Percentiles rank a stretch among this genome's conserved stretches.
phyloP scores from a whole-genome alignment of 371 early-diverging fungal species.

The Enterocytospora artemiae region DNA sequence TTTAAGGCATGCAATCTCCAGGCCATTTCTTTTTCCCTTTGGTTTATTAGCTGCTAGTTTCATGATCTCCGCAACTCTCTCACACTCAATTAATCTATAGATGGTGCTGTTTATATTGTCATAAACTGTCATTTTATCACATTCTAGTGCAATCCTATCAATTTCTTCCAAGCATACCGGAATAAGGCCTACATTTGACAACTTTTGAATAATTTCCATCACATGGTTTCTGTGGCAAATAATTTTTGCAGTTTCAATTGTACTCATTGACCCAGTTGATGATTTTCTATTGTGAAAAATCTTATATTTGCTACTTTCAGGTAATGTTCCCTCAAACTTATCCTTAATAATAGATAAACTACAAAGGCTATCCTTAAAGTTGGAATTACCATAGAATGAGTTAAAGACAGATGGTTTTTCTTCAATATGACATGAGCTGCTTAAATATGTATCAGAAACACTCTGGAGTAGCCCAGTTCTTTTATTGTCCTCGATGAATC shows the following conservation, averaged over 20 bases:
- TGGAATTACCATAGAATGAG: too few relatives aligned
- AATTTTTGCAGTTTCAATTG: conserved; percentile 18
- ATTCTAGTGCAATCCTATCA: conserved; percentile 46
- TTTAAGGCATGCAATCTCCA: conserved; percentile 9
- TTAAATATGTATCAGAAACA: too few relatives aligned
- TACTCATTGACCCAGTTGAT: not conserved
- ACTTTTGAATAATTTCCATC: conserved; percentile 18
- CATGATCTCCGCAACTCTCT: conserved; percentile 9
- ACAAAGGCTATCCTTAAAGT: too few relatives aligned
- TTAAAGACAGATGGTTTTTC: too few relatives aligned
- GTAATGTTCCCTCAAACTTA: too few relatives aligned
- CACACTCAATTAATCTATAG: conserved; percentile 30
- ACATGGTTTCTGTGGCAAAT: conserved; percentile 21
- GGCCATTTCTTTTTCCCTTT: conserved; percentile 20
- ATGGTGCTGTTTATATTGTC: conserved; percentile 25
- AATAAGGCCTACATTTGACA: conserved; percentile 36
- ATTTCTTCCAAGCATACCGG: conserved; percentile 47
- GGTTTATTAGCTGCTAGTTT: conserved; percentile 44
- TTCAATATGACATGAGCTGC: too few relatives aligned
- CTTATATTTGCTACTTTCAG: not conserved
- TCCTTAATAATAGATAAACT: too few relatives aligned
- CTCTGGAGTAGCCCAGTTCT: too few relatives aligned
- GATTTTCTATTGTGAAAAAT: not conserved
- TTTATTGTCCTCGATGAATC: too few relatives aligned
- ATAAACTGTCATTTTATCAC: conserved; percentile 35